Evolutionary conservation across 805 yeast genomes (phyloP).

Genomic region (Pichia scutulata): DNA sequence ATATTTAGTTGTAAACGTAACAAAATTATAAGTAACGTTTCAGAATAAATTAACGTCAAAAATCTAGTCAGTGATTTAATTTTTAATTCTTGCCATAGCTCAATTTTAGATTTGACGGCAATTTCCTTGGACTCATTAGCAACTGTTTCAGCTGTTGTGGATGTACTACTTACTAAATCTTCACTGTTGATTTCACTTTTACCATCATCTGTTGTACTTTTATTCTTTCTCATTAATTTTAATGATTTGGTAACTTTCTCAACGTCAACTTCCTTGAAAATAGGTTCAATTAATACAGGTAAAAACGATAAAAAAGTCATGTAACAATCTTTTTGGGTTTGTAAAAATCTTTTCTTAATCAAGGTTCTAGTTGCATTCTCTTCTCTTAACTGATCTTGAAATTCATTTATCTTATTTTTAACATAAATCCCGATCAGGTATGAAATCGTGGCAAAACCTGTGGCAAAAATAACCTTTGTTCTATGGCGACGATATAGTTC

Average conservation of each 20-base stretch:
- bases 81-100: slow-evolving; percentile 82
- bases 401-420: slow-evolving; percentile 37
- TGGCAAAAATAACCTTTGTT: slow-evolving; percentile 35
- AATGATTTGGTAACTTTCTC: slow-evolving; percentile 66
- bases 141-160: slow-evolving; percentile 11
- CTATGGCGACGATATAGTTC: slow-evolving; percentile 38
- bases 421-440: slow-evolving; percentile 39
- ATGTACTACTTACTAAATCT: slow-evolving; percentile 3
- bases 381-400: slow-evolving; percentile 44
- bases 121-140: background rate
- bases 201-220: slow-evolving; percentile 3
- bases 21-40: slow-evolving; percentile 63
- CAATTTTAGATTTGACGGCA: slow-evolving; percentile 39
- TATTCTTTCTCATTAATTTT: slow-evolving; percentile 43
- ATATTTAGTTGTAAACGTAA: slow-evolving; percentile 84
- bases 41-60: slow-evolving; percentile 60
- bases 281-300: slow-evolving; percentile 65
- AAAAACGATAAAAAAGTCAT: slow-evolving; percentile 75
- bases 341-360: slow-evolving; percentile 76
- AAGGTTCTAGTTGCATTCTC: slow-evolving; percentile 58
- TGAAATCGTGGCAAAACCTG: slow-evolving; percentile 38
- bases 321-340: slow-evolving; percentile 85
- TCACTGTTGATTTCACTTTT: slow-evolving; percentile 17
- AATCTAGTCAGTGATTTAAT: slow-evolving; percentile 65
- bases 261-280: slow-evolving; percentile 55